phyloP scores from a whole-genome alignment of 2,329 filamentous ascomycete species.

The Talaromyces sp. region DNA sequence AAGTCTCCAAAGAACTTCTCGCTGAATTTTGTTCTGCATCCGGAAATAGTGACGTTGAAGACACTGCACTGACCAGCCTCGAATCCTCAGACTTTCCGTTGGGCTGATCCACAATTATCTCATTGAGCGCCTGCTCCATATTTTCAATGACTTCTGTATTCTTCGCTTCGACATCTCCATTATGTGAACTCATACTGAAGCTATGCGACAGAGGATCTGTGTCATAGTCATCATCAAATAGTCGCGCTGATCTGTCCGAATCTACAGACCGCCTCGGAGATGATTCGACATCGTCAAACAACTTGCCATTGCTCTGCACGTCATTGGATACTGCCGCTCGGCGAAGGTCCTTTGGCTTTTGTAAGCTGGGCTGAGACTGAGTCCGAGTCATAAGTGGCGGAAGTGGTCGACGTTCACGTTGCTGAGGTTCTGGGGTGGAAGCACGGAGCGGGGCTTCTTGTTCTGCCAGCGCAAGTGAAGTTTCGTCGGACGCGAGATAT shows the following conservation, averaged over 20 bases:
- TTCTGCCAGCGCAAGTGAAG: constrained; percentile 36
- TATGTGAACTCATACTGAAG: constrained; percentile 66
- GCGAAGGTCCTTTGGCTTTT: constrained; percentile 51
- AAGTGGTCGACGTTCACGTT: constrained; percentile 38
- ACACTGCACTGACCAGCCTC: constrained; percentile 31
- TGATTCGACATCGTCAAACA: constrained; percentile 45
- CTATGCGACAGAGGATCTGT: constrained; percentile 73
- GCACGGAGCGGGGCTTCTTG: constrained; percentile 23
- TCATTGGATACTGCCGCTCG: constrained; percentile 60
- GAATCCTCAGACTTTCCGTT: constrained; percentile 36
- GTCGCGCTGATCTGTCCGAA: constrained; percentile 52
- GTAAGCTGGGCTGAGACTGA: constrained; percentile 43
- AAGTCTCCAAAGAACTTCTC: constrained; percentile 59
- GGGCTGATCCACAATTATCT: constrained; percentile 81
- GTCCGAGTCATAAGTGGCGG: constrained; percentile 47
- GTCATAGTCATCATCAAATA: constrained; percentile 79
- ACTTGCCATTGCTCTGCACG: constrained; percentile 48
- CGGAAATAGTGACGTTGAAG: constrained; percentile 49
- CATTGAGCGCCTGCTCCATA: constrained; percentile 85
- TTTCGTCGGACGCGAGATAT: constrained; percentile 83
- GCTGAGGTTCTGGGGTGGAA: constrained; percentile 24
- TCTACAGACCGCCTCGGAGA: constrained; percentile 66
- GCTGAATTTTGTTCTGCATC: constrained; percentile 59
- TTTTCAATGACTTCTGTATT: constrained; percentile 82
- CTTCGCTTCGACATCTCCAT: constrained; percentile 50